A percentile compares a stretch with the other conserved stretches of the same genome.
Conservation (phyloP, 495 filamentous ascomycete genomes). For the Penicillium malachiteum region DNA sequence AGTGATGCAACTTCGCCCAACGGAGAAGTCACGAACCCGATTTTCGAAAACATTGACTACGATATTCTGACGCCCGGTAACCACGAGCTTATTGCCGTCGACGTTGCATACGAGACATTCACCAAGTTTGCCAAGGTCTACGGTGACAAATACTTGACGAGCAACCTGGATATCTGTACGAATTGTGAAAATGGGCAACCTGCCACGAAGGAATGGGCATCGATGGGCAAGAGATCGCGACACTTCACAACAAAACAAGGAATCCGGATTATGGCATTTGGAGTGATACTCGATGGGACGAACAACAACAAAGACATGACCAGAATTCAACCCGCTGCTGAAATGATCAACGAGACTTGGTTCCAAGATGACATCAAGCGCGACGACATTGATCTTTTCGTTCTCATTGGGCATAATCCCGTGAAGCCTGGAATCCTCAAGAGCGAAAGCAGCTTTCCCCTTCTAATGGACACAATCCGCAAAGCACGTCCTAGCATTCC, state of each 20-base stretch:
- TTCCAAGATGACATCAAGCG: slow-evolving; percentile 36
- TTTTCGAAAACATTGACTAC: slow-evolving; percentile 44
- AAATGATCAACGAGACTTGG: slow-evolving; percentile 23
- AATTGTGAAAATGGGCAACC: slow-evolving; percentile 11
- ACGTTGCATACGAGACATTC: slow-evolving; percentile 33
- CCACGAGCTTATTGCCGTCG: slow-evolving; percentile 32
- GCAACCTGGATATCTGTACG: slow-evolving; percentile 37
- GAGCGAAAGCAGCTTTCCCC: slow-evolving; percentile 25
- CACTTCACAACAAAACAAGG: slow-evolving; percentile 38
- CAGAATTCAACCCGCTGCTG: slow-evolving; percentile 8
- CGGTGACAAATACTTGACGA: slow-evolving; percentile 41
- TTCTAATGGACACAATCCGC: slow-evolving; percentile 33
- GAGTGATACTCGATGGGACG: slow-evolving; percentile 32
- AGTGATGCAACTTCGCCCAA: slow-evolving; percentile 38
- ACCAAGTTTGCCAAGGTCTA: slow-evolving; percentile 35
- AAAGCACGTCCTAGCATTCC: slow-evolving; percentile 30
- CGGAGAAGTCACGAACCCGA: slow-evolving; percentile 34
- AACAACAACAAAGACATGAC: slow-evolving; percentile 16
- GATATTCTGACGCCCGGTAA: slow-evolving; percentile 44
- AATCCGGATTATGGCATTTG: slow-evolving; percentile 41
- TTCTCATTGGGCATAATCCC: slow-evolving; percentile 41
- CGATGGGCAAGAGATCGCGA: slow-evolving; percentile 33
- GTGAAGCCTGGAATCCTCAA: slow-evolving; percentile 9
- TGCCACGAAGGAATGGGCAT: slow-evolving; percentile 27
- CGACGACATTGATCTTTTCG: slow-evolving; percentile 35